A percentile compares a stretch with the other conserved stretches of the same genome.
Conservation (phyloP, 1,284 basidiomycete species). For the Porodaedalea pini region DNA sequence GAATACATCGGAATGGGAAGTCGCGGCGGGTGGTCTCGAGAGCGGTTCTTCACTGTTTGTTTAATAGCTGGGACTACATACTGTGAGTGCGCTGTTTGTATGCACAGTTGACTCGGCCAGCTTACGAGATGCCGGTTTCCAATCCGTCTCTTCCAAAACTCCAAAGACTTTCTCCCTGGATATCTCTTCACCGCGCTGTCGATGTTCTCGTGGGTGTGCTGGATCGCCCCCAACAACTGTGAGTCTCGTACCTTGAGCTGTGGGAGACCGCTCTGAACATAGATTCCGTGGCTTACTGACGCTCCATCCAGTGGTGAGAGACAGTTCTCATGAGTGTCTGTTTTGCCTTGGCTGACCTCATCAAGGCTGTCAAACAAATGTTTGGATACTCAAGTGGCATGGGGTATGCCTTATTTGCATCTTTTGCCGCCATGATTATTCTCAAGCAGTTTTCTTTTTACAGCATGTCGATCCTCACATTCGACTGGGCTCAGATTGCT, state of each 20-base stretch:
- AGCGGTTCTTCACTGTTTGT: slow-evolving; percentile 34
- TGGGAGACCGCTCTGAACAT: background rate
- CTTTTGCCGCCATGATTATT: slow-evolving; percentile 26
- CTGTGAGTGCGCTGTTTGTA: slow-evolving; percentile 33
- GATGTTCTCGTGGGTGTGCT: slow-evolving; percentile 39
- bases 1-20: slow-evolving; percentile 30
- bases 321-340: background rate
- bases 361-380: slow-evolving; percentile 20
- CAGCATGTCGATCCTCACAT: slow-evolving; percentile 23
- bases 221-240: slow-evolving; percentile 33
- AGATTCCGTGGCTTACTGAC: background rate
- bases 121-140: background rate
- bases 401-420: slow-evolving; percentile 22
- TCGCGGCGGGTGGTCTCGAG: slow-evolving; percentile 29
- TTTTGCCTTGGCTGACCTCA: background rate
- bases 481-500: slow-evolving; percentile 25
- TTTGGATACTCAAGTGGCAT: slow-evolving; percentile 19
- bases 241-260: background rate
- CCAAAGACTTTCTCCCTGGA: slow-evolving; percentile 31
- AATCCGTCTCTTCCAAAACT: slow-evolving; percentile 19
- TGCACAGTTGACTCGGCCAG: slow-evolving; percentile 23
- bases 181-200: slow-evolving; percentile 30
- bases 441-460: background rate
- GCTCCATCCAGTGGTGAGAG: slow-evolving; percentile 5
- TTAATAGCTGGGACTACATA: slow-evolving; percentile 32